These are phyloP conservation scores for Dimargaris xerosporica DNA, from an alignment of 192 early-diverging fungal species.

Conservation along the genomic window DNA sequence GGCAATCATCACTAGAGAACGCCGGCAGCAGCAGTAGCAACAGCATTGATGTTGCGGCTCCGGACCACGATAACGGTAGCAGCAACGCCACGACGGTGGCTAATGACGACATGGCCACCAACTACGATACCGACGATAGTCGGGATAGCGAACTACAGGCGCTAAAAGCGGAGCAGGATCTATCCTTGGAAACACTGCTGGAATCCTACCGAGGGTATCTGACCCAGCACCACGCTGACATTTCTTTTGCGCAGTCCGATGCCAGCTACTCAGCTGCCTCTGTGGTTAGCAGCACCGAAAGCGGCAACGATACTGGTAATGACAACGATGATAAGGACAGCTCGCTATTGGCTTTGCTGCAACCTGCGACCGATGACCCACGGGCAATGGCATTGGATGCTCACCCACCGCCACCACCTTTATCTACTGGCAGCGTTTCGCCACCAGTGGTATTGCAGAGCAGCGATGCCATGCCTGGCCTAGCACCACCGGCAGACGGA, in stretches of 20 bases:
- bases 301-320: background rate
- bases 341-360: background rate
- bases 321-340: conserved; percentile 13
- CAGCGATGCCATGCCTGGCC: conserved; percentile 11
- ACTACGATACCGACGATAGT: conserved; percentile 17
- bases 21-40: conserved; percentile 12
- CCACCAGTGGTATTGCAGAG: background rate
- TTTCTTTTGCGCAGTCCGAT: conserved; percentile 9
- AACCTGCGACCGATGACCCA: background rate
- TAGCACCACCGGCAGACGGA: too few species aligned
- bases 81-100: conserved; percentile 13
- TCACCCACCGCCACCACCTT: conserved; percentile 2
- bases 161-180: conserved; percentile 43
- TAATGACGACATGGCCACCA: conserved; percentile 20
- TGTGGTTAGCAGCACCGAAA: conserved; percentile 15
- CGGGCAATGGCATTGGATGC: background rate
- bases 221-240: conserved; percentile 15
- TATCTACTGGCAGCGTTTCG: background rate
- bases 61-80: background rate
- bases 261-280: background rate
- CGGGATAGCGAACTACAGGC: conserved; percentile 33
- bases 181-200: conserved; percentile 41
- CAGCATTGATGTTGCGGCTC: background rate
- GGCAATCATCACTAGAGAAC: background rate
- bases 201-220: conserved; percentile 30